Evolutionary conservation across 176 grass and related monocot genomes (phyloP), one percentile per base, ranked within the genome.

Genomic region (Oryza nivara): DNA sequence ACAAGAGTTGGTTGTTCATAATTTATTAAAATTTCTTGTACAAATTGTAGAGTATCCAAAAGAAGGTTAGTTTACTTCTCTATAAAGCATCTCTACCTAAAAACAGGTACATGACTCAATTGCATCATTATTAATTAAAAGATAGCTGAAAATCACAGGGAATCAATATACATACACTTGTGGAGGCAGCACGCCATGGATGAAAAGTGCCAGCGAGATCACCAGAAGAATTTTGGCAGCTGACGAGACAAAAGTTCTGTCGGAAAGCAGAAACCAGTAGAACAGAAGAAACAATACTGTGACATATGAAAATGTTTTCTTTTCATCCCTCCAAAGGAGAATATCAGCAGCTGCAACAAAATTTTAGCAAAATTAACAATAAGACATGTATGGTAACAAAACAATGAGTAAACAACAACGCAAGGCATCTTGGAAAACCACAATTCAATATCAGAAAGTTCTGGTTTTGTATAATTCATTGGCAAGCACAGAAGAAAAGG

Each of bases 281-380:
- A 95, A 98, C 58, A 96, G 77, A 71, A 98, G 76, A 92, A 92
- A 98, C 28, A 74, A 83, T 82, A 92, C 45, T 79, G 89, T 80
- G 48, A 98, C 16, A 85, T 67, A 94, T 36, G 91, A 85, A 91
- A 96, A 98, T 15, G 96, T 98, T 85, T 92, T 96, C 89, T 85
- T 95, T 71, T 98, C 96, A 87, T 98, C 96, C 83, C 93, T 93
- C 96, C 93, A 98, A 30, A 98, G 89, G 75, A 98, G 92, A 90
- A 96, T 94, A 82, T 98, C 89, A 83, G 93, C 85, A 82, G 82
- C 96, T 98, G 91, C 82, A 95, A 61, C 58, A 46, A 12, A 75
- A 83, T 56, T 41, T 30, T 54, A 81, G 61, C 9, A 80, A 80
- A 86, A 75, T 85, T 60, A 74, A 86, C 32, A 87, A 77, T 11